Conservation (phyloP, 2,329 filamentous ascomycete species). For the Corinectria fuckeliana region DNA sequence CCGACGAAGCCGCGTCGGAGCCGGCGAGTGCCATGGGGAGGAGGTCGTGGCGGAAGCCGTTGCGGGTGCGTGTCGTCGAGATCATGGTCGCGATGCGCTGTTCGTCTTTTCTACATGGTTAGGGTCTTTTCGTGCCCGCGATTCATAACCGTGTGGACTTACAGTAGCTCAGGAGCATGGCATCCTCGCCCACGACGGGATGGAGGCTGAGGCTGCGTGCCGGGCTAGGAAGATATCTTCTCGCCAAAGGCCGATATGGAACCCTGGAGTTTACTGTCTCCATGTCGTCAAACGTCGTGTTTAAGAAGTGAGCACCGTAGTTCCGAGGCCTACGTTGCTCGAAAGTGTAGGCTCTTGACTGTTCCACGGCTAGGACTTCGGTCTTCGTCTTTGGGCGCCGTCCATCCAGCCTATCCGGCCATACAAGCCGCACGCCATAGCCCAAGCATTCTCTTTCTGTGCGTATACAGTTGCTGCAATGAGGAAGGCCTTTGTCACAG, state of each 20-base stretch:
- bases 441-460: constrained; percentile 51
- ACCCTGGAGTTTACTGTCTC: background rate
- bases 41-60: constrained; percentile 54
- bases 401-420: constrained; percentile 56
- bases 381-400: constrained; percentile 38
- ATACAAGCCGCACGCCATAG: constrained; percentile 54
- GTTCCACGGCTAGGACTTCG: background rate
- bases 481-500: constrained; percentile 51
- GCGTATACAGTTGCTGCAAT: constrained; percentile 52
- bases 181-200: constrained; percentile 16
- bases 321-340: constrained; percentile 28
- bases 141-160: background rate
- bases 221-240: constrained; percentile 1
- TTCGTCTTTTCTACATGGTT: constrained; percentile 42
- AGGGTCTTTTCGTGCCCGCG: background rate
- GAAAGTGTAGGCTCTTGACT: background rate
- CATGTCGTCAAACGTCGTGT: constrained; percentile 48
- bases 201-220: constrained; percentile 16
- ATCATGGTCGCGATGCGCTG: constrained; percentile 51
- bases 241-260: background rate
- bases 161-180: constrained; percentile 33
- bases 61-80: constrained; percentile 53
- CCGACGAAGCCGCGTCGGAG: constrained; percentile 43
- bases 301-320: constrained; percentile 48
- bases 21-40: constrained; percentile 53